These are phyloP conservation scores for Gossypium laxum DNA, from an alignment of 441 rosid genomes.

Conservation along the genomic window DNA sequence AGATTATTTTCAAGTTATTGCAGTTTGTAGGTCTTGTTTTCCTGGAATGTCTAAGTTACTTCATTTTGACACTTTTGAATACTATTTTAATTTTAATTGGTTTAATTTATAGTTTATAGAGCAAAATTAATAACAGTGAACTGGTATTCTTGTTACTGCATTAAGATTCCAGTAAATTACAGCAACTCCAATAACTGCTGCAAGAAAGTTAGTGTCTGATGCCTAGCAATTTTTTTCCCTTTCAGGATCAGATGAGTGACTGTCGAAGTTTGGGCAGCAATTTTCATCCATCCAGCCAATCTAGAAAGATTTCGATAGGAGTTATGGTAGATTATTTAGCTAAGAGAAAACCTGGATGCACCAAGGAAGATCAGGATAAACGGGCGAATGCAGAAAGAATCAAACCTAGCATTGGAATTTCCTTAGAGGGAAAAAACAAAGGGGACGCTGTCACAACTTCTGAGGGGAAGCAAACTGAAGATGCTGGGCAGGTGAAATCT, in stretches of 20 bases:
- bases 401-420: conserved; percentile 25
- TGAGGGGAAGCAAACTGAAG: conserved; percentile 28
- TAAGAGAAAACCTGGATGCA: conserved; percentile 28
- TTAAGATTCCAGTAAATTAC: background rate
- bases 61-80: background rate
- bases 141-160: background rate
- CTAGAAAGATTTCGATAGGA: conserved; percentile 77
- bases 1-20: background rate
- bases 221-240: conserved; percentile 4
- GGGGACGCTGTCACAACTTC: conserved; percentile 23
- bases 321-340: conserved; percentile 40
- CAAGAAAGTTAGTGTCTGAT: background rate
- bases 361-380: conserved; percentile 26
- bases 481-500: conserved; percentile 28
- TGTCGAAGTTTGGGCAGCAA: conserved; percentile 46
- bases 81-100: background rate
- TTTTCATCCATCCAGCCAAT: conserved; percentile 50
- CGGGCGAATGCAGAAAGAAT: conserved; percentile 22
- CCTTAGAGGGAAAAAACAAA: conserved; percentile 23
- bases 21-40: background rate
- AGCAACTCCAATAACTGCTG: background rate
- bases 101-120: background rate
- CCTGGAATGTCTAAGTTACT: background rate
- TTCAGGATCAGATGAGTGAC: conserved; percentile 50
- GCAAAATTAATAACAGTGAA: background rate